Evolutionary conservation across 495 filamentous ascomycete species (phyloP), one percentile per base, ranked within the genome.

Genomic region (Parachaetomium inaequale): DNA sequence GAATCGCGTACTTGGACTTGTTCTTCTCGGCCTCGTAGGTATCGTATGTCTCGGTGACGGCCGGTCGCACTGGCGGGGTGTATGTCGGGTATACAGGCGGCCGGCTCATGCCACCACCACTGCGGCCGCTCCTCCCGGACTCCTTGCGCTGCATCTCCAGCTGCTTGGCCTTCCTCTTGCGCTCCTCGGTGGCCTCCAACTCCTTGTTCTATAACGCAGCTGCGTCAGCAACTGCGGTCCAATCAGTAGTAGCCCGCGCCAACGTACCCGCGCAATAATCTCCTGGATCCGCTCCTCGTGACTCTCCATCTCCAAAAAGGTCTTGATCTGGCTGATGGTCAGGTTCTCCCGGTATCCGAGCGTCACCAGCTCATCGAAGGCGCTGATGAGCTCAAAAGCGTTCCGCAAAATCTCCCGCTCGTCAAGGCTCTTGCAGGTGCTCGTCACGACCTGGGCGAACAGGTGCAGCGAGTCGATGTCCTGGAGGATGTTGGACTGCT

Each of bases 241-340:
- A 11, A 6, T 14, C 49, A n/a, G 8, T 25, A 21, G 5, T 21
- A 31, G 19, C n/a, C 23, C 26, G 25, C 1, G 4, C 28, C 45
- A 42, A 67, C 77, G 58, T 85, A 95, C 91, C 76, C 91, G 83
- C 59, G 93, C 90, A 73, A 97, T 96, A 46, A 97, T 96, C 71
- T 96, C 93, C 70, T 97, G 94, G 60, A 98, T 96, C 68, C 94
- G 86, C 81, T 98, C 94, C 77, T 98, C 95, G 69, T 98, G 94
- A 76, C 87, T 92, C 78, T 98, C 95, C 94, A 98, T 98, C 73
- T 98, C 94, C 66, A 98, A 69, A 79, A 98, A 98, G 0, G 94
- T 96, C 82, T 93, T 96, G 78, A 98, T 97, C 79, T 98, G 94
- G 68, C 84, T 88, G 34, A 98, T 81, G 26, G 93, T 93, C 56